phyloP scores from a whole-genome alignment of 129 eudicot species.

The Chrysanthemum makinoi region DNA sequence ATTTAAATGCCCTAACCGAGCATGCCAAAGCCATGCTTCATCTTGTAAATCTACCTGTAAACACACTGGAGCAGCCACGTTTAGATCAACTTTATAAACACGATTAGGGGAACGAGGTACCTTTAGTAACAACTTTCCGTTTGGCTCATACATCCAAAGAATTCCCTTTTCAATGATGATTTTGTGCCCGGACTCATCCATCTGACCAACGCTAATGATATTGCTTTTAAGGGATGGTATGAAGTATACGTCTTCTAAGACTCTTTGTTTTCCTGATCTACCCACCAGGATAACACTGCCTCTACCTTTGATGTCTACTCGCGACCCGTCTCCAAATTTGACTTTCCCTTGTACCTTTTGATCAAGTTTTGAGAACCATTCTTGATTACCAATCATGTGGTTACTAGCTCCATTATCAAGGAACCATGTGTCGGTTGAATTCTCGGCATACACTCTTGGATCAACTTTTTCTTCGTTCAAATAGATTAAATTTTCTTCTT shows the following conservation, averaged over 20 bases:
- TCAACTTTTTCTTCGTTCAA: conserved; percentile 3
- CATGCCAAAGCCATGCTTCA: conserved; percentile 5
- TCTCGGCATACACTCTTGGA: not conserved
- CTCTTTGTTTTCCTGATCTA: not conserved
- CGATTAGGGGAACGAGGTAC: not conserved
- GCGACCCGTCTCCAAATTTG: conserved; percentile 2
- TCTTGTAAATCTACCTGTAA: not conserved
- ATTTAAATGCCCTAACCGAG: not conserved
- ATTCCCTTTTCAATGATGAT: not conserved
- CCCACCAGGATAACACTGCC: not conserved
- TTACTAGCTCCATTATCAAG: conserved; percentile 17
- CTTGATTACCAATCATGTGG: not conserved
- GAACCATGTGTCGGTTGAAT: conserved; percentile 3
- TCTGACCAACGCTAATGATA: not conserved
- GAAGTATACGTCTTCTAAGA: not conserved
- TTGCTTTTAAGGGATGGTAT: conserved; percentile 2
- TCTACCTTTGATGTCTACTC: not conserved
- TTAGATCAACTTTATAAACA: not conserved
- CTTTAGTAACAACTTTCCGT: not conserved
- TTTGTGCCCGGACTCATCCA: not conserved
- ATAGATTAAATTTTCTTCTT: not conserved
- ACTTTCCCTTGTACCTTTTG: not conserved
- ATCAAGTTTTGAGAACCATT: not conserved
- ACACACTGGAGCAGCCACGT: not conserved
- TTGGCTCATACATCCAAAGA: not conserved